Conservation (phyloP, 1,284 basidiomycete genomes). For the Leccinum ponderosum region DNA sequence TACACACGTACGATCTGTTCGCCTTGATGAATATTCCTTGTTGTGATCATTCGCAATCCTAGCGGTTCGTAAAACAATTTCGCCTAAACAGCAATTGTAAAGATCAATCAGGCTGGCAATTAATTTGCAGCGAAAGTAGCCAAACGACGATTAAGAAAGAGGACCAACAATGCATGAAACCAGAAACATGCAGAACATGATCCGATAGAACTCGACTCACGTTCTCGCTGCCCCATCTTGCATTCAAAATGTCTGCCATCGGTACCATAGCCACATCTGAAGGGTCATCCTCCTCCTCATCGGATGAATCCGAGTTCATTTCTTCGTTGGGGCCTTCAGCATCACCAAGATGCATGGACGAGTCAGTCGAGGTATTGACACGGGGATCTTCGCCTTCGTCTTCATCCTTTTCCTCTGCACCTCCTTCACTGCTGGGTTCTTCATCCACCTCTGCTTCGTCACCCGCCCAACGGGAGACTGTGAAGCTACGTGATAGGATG, state of each 20-base stretch:
- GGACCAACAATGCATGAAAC: background rate
- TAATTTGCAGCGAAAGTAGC: background rate
- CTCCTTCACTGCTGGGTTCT: conserved; percentile 23
- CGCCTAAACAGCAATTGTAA: conserved; percentile 49
- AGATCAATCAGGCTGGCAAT: background rate
- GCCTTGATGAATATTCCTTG: conserved; percentile 71
- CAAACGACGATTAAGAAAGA: background rate
- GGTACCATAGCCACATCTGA: conserved; percentile 92
- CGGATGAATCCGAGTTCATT: conserved; percentile 56
- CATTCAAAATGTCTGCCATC: conserved; percentile 95
- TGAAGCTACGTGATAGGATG: conserved; percentile 92
- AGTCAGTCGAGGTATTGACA: conserved; percentile 35
- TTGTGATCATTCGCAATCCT: conserved; percentile 80
- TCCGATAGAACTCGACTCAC: conserved; percentile 43
- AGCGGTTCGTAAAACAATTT: conserved; percentile 81
- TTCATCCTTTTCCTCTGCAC: conserved; percentile 33
- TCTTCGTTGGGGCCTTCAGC: conserved; percentile 19
- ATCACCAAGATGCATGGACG: conserved; percentile 55
- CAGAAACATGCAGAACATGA: background rate
- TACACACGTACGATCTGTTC: conserved; percentile 80
- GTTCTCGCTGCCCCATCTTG: conserved; percentile 84
- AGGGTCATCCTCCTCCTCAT: conserved; percentile 62
- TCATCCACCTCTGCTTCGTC: conserved; percentile 26
- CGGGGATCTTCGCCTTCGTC: conserved; percentile 18
- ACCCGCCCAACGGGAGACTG: conserved; percentile 61